phyloP scores from a whole-genome alignment of 1,139 yeast genomes.

The Geotrichum restrictum region DNA sequence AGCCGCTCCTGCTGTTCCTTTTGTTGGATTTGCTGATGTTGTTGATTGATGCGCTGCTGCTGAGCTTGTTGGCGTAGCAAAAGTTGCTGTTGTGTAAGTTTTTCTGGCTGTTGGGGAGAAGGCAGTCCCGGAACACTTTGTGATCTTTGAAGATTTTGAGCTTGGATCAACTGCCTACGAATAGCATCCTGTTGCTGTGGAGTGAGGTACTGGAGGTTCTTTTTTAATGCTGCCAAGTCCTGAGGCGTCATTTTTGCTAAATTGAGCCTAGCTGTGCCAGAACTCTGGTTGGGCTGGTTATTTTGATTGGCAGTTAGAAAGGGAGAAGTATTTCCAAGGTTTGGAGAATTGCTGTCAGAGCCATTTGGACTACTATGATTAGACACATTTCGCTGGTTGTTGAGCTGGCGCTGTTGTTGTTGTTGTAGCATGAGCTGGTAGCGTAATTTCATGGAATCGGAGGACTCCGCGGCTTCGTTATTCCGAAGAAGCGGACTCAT shows the following conservation, averaged over 20 bases:
- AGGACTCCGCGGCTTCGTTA: not conserved
- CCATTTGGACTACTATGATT: not conserved
- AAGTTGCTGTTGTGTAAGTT: not conserved
- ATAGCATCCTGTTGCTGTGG: conserved; percentile 19
- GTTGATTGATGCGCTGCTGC: conserved; percentile 12
- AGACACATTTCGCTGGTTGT: not conserved
- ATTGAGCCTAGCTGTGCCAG: conserved; percentile 1
- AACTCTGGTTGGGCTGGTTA: not conserved
- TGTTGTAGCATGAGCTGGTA: conserved; percentile 15
- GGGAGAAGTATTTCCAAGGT: not conserved
- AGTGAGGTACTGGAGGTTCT: conserved; percentile 12
- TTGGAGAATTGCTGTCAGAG: not conserved
- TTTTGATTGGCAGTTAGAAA: conserved; percentile 6
- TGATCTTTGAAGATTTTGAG: conserved; percentile 8
- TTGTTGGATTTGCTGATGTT: conserved; percentile 14
- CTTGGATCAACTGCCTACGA: conserved; percentile 13
- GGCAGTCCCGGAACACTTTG: not conserved
- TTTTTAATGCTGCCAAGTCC: conserved; percentile 14
- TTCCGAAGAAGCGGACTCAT: not conserved
- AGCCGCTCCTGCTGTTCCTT: conserved; percentile 15
- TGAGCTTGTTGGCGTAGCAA: conserved; percentile 4
- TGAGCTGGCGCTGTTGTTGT: conserved; percentile 12
- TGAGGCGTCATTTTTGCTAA: conserved; percentile 14
- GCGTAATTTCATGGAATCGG: conserved; percentile 5
- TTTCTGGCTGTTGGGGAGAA: conserved; percentile 1